Conservation (phyloP, 2,329 filamentous ascomycete genomes). For the Aspergillus uvarum region DNA sequence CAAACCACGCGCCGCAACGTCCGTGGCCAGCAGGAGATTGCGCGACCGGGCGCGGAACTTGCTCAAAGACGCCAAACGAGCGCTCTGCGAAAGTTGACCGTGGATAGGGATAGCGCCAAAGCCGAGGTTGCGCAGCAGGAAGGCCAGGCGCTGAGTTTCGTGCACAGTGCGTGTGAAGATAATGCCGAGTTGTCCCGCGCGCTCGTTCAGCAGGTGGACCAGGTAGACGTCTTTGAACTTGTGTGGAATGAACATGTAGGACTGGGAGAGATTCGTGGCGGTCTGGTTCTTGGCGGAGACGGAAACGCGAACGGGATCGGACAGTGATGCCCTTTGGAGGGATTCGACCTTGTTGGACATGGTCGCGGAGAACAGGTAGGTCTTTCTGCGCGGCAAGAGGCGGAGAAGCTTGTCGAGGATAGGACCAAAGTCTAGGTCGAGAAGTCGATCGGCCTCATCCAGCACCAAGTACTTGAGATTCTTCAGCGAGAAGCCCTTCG, state of each 20-base stretch:
- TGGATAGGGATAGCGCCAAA: constrained; percentile 91
- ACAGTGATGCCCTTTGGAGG: constrained; percentile 82
- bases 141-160: constrained; percentile 81
- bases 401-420: constrained; percentile 91
- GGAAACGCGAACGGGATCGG: constrained; percentile 78
- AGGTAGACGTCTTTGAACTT: constrained; percentile 88
- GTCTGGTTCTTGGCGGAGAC: constrained; percentile 87
- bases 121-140: constrained; percentile 78
- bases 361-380: constrained; percentile 90
- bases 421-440: constrained; percentile 92
- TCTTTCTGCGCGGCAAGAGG: constrained; percentile 73
- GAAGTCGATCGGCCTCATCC: constrained; percentile 87
- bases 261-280: constrained; percentile 82
- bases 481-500: constrained; percentile 86
- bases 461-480: constrained; percentile 85
- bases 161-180: constrained; percentile 91
- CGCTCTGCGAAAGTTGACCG: constrained; percentile 84
- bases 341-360: constrained; percentile 93
- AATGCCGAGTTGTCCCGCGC: constrained; percentile 80
- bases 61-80: constrained; percentile 80
- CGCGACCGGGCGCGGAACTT: constrained; percentile 83
- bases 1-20: constrained; percentile 88
- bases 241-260: constrained; percentile 82
- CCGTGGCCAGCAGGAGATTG: constrained; percentile 83
- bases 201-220: constrained; percentile 81